Conservation (phyloP, 2,329 filamentous ascomycete species). For the Phaeosphaeriaceae sp. region DNA sequence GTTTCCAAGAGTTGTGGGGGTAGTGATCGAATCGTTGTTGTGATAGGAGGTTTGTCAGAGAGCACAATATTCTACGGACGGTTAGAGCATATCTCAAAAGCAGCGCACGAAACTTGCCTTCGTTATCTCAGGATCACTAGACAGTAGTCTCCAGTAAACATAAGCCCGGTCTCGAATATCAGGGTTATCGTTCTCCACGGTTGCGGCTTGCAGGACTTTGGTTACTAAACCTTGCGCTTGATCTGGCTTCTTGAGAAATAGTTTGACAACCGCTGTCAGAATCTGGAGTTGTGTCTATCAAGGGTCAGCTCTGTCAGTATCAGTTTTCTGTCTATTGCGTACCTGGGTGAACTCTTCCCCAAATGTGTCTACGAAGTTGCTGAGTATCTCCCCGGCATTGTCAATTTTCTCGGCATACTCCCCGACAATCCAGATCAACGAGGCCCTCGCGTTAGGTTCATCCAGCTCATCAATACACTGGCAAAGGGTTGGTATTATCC, state of each 20-base stretch:
- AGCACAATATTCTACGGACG: conserved; percentile 75
- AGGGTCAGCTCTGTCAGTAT: conserved; percentile 37
- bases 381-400: conserved; percentile 94
- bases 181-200: conserved; percentile 94
- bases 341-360: conserved; percentile 96
- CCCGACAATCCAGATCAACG: conserved; percentile 97
- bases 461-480: conserved; percentile 97
- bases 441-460: conserved; percentile 87
- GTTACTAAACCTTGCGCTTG: conserved; percentile 90
- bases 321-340: conserved; percentile 34
- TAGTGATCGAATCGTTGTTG: conserved; percentile 89
- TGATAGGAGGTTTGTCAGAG: conserved; percentile 91
- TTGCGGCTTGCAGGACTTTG: conserved; percentile 91
- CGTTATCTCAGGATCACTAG: conserved; percentile 86
- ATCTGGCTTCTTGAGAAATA: conserved; percentile 96
- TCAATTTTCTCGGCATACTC: conserved; percentile 99
- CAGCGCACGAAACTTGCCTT: conserved; percentile 63
- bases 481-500: conserved; percentile 95
- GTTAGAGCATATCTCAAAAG: background rate
- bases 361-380: conserved; percentile 90
- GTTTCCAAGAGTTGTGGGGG: conserved; percentile 84
- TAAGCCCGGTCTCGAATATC: conserved; percentile 97
- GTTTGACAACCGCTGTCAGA: conserved; percentile 93
- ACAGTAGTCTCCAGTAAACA: conserved; percentile 96
- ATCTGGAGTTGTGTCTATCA: conserved; percentile 93